Conservation (phyloP, 257 asterid species). For the Penstemon newberryi region DNA sequence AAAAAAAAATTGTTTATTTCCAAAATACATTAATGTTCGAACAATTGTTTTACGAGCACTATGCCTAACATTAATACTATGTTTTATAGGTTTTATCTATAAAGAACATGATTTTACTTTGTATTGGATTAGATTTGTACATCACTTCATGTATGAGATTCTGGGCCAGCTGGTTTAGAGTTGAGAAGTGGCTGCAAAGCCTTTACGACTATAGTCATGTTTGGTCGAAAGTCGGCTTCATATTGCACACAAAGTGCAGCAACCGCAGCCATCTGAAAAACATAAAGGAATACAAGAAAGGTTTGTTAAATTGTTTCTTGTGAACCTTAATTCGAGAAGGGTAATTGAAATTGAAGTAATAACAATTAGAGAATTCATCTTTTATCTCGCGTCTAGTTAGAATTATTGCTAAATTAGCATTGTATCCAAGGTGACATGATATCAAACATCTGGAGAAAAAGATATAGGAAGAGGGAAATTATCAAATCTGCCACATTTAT, state of each 20-base stretch:
- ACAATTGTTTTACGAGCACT: no score
- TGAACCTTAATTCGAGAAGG: no score
- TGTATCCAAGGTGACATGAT: no score
- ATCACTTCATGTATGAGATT: constrained; percentile 35
- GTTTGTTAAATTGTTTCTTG: not conserved
- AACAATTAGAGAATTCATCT: no score
- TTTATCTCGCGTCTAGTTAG: no score
- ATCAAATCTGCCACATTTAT: no score
- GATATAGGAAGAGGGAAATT: no score
- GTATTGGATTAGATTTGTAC: constrained; percentile 17
- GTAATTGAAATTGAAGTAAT: no score
- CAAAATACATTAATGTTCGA: no score
- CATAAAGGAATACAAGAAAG: not conserved
- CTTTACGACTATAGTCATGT: constrained; percentile 91
- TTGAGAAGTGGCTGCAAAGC: constrained; percentile 97
- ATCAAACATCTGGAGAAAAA: no score
- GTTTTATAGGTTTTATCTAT: constrained; percentile 9
- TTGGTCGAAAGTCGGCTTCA: constrained; percentile 92
- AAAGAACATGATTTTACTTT: constrained; percentile 12
- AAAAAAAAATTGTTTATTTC: no score
- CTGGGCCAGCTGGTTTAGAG: constrained; percentile 72
- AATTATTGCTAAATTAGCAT: no score
- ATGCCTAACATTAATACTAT: not conserved
- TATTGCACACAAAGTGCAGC: constrained; percentile 97
- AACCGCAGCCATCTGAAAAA: constrained; percentile 84